Evolutionary conservation across 1,139 yeast species (phyloP), one percentile per base, ranked within the genome.

Genomic region (Zygosaccharomyces pseudobailii): DNA sequence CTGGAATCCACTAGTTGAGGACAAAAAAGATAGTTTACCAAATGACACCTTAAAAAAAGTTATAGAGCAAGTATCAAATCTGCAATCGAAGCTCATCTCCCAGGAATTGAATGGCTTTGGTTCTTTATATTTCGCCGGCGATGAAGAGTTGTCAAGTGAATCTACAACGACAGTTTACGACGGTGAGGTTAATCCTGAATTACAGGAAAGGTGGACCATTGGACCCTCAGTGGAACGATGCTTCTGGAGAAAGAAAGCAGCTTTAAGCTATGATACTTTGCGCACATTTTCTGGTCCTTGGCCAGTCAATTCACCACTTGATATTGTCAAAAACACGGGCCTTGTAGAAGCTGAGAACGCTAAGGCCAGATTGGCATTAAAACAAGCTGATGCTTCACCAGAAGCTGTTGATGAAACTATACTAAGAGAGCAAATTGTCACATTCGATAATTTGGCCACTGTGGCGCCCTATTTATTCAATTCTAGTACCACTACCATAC

Each of bases 171-270:
- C 62, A 27, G 87, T 95, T 3, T 85, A 84, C 56, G 80, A 78
- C 5, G 87, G 82, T 20, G 92, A 86, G 63, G 70, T 74, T 28
- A 72, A 81, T 45, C 71, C 73, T 24, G 67, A 66, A 27, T 70
- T 86, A 46, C 71, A 72, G 43, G 77, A 78, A 54, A 79, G 95
- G 71, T 90, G 95, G 94, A 78, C 85, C 64, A 82, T 92, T 56
- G 97, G 98, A 2, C 94, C 95, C n/a, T 79, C 88, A 36, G 82
- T 81, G 34, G 97, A 90, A 68, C 76, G 84, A 54, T 75, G 80
- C 13, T 87, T 83, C 64, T 83, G 89, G 76, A 85, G 84, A 65
- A 78, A 80, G 56, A 83, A 82, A 59, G 69, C 68, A 55, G 72
- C 67, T 52, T 69, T 80, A 65, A 68, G 73, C 20, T 68, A 80